These are phyloP conservation scores for Chaetoscypha palmicola DNA, from an alignment of 2,329 filamentous ascomycete genomes.

Conservation along the genomic window DNA sequence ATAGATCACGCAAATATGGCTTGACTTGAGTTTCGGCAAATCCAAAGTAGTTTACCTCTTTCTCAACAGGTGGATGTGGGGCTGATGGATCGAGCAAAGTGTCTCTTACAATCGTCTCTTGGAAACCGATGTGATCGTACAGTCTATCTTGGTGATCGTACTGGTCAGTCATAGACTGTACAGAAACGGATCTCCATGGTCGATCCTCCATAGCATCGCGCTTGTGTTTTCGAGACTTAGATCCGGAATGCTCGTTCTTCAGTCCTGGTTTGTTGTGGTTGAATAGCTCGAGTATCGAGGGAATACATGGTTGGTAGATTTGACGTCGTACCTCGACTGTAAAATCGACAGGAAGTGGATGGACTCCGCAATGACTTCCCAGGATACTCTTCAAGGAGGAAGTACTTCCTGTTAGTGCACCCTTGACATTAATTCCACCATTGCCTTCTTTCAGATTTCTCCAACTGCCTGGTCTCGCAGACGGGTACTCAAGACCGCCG, in stretches of 20 bases:
- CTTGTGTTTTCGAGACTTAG: not conserved
- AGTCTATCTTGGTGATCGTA: constrained; percentile 34
- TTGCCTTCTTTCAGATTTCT: constrained; percentile 25
- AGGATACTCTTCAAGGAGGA: constrained; percentile 35
- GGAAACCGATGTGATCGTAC: constrained; percentile 34
- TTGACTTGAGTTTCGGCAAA: constrained; percentile 36
- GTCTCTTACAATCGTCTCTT: constrained; percentile 28
- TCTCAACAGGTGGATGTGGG: constrained; percentile 24
- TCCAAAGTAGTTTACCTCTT: constrained; percentile 36
- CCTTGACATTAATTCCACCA: constrained; percentile 33
- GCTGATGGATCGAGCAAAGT: constrained; percentile 25
- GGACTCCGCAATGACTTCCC: constrained; percentile 35
- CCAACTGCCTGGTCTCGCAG: constrained; percentile 9
- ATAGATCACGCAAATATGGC: constrained; percentile 34
- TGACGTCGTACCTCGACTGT: constrained; percentile 32
- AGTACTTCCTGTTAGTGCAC: constrained; percentile 33
- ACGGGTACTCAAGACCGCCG: not conserved
- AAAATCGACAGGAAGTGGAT: constrained; percentile 35
- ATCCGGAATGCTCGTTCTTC: not conserved
- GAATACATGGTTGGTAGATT: constrained; percentile 36
- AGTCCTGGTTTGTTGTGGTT: constrained; percentile 27
- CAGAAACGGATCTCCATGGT: constrained; percentile 31
- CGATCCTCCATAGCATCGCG: constrained; percentile 8
- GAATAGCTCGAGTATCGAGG: constrained; percentile 33
- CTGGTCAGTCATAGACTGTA: constrained; percentile 35